Conservation (phyloP, 2,329 filamentous ascomycete species). For the Calycina herbarum region DNA sequence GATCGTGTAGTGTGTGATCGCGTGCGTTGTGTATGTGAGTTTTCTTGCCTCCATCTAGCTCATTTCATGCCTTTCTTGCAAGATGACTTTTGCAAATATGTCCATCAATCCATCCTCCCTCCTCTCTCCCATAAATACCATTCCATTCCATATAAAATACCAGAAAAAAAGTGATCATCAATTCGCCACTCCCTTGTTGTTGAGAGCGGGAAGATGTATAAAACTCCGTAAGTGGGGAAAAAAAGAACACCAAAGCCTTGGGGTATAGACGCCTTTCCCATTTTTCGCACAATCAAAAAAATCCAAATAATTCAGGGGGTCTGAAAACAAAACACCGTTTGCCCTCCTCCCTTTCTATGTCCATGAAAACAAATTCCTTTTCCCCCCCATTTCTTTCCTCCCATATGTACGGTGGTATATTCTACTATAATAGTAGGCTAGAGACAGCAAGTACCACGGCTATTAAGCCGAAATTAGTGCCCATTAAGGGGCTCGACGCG, state of each 20-base stretch:
- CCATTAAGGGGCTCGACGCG: background rate
- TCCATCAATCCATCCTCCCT: background rate
- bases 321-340: constrained; percentile 1
- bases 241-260: constrained; percentile 5
- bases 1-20: background rate
- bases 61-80: background rate
- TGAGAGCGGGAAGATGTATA: constrained; percentile 25
- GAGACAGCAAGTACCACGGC: constrained; percentile 22
- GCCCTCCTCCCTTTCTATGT: background rate
- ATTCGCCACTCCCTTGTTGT: constrained; percentile 29
- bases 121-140: background rate
- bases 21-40: background rate
- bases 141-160: background rate
- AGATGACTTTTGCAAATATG: background rate
- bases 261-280: constrained; percentile 21
- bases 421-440: constrained; percentile 24
- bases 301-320: background rate
- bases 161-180: constrained; percentile 12
- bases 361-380: background rate
- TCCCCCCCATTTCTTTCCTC: background rate
- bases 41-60: background rate
- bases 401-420: constrained; percentile 7
- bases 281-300: constrained; percentile 6
- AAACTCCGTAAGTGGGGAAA: constrained; percentile 2
- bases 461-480: constrained; percentile 18